phyloP scores from a whole-genome alignment of 495 filamentous ascomycete genomes.

The Tuber indicum region DNA sequence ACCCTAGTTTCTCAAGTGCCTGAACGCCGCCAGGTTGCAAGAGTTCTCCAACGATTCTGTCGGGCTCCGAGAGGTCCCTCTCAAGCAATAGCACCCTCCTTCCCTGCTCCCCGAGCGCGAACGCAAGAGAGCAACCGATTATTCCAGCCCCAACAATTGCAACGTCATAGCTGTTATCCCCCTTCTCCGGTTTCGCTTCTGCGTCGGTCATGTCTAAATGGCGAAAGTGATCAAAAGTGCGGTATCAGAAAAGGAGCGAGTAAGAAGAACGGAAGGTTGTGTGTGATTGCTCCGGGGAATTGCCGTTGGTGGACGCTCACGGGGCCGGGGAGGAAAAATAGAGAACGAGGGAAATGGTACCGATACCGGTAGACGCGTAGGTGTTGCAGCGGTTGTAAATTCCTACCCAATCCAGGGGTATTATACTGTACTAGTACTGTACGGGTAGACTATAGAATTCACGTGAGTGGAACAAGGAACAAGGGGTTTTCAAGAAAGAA shows the following conservation, averaged over 20 bases:
- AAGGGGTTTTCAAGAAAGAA: neutral
- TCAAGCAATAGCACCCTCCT: slow-evolving; percentile 89
- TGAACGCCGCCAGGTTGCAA: slow-evolving; percentile 85
- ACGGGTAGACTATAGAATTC: neutral
- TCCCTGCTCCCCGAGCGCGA: slow-evolving; percentile 73
- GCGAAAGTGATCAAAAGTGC: neutral
- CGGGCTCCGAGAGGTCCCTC: slow-evolving; percentile 80
- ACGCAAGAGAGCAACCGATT: slow-evolving; percentile 79
- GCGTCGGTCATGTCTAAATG: neutral
- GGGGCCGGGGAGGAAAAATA: neutral
- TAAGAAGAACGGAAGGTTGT: neutral
- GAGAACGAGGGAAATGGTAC: neutral
- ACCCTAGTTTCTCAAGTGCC: slow-evolving; percentile 72
- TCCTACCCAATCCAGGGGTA: neutral
- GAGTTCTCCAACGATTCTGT: slow-evolving; percentile 93
- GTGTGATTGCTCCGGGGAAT: neutral
- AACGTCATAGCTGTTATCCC: slow-evolving; percentile 53
- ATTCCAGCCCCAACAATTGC: slow-evolving; percentile 87
- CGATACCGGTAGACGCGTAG: neutral
- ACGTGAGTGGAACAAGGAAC: neutral
- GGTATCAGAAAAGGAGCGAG: neutral
- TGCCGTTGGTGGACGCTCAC: neutral
- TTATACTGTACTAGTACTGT: too few relatives aligned
- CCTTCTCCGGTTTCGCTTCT: slow-evolving; percentile 7
- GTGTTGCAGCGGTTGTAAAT: neutral